phyloP scores from a whole-genome alignment of 805 yeast genomes.

The Crinitomyces ghanaensis region DNA sequence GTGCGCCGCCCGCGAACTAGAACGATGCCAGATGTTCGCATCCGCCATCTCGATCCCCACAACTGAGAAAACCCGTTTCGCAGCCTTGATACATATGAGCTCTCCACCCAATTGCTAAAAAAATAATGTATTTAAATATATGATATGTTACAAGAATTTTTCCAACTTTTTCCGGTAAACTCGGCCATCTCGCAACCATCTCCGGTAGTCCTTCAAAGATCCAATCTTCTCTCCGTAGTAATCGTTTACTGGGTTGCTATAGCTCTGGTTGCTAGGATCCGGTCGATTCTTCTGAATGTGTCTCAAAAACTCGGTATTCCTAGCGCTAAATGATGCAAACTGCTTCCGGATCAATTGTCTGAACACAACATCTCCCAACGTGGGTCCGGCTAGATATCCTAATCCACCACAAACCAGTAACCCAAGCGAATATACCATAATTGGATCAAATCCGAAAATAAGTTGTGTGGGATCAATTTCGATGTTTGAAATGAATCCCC shows the following conservation, averaged over 20 bases:
- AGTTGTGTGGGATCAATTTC: constrained; percentile 83
- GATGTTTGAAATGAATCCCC: constrained; percentile 65
- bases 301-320: constrained; percentile 63
- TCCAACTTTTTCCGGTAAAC: constrained; percentile 46
- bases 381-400: constrained; percentile 78
- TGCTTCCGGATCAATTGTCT: constrained; percentile 25
- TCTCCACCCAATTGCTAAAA: too few relatives aligned
- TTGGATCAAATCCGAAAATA: constrained; percentile 82
- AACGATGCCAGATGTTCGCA: too few relatives aligned
- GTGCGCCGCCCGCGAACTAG: too few relatives aligned
- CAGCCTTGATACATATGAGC: too few relatives aligned
- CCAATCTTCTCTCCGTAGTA: constrained; percentile 95
- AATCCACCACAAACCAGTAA: constrained; percentile 59
- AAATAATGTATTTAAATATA: constrained; percentile 2
- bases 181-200: constrained; percentile 92
- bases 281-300: constrained; percentile 73
- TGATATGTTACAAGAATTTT: constrained; percentile 19
- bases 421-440: constrained; percentile 66
- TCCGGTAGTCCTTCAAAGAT: constrained; percentile 74
- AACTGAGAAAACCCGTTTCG: too few relatives aligned
- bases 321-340: constrained; percentile 26
- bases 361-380: constrained; percentile 63
- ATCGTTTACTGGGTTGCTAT: constrained; percentile 95
- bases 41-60: too few relatives aligned
- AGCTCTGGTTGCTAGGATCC: constrained; percentile 82